These are phyloP conservation scores for Beta vulgaris DNA, from an alignment of 148 eudicot species.

Conservation along the genomic window DNA sequence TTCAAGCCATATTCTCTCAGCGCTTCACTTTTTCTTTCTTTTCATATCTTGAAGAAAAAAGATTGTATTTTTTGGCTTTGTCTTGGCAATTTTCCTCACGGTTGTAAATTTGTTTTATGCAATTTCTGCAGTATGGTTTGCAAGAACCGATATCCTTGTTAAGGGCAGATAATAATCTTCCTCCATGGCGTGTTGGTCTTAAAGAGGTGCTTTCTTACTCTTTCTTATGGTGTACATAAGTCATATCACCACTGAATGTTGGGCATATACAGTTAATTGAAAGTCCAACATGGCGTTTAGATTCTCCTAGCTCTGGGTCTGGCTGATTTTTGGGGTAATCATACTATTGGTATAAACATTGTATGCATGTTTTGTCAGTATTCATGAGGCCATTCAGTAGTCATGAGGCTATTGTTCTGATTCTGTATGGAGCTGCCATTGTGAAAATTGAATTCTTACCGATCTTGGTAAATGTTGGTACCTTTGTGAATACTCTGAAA, in stretches of 20 bases:
- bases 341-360: not conserved
- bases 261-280: not conserved
- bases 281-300: not conserved
- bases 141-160: conserved; percentile 75
- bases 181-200: conserved; percentile 96
- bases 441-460: not conserved
- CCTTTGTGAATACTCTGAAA: not conserved
- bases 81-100: not conserved
- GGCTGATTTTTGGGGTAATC: not conserved
- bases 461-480: not conserved
- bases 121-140: conserved; percentile 74
- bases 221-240: not conserved
- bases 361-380: not conserved
- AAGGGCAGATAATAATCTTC: conserved; percentile 98
- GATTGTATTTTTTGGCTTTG: too few relatives aligned
- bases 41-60: too few relatives aligned
- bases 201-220: conserved; percentile 61
- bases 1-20: not conserved
- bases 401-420: not conserved
- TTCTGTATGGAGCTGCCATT: not conserved
- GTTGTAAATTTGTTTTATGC: not conserved
- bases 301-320: not conserved
- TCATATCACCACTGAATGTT: not conserved
- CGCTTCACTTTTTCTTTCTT: too few relatives aligned
- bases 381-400: not conserved